Evolutionary conservation across 345 rosid genomes (phyloP).

Genomic region (Raphanus raphanistrum): DNA sequence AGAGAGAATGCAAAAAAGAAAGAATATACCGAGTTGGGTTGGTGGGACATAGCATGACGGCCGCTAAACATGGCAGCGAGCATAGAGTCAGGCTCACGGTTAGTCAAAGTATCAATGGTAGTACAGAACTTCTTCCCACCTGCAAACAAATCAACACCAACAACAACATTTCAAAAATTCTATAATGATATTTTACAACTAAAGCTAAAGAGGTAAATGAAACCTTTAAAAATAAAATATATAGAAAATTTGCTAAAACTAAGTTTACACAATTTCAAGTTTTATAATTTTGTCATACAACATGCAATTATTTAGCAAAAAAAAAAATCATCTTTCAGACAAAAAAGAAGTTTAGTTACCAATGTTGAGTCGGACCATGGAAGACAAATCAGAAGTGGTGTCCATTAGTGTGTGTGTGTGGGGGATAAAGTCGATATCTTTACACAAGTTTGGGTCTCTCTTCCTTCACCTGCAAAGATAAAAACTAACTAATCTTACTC

Average conservation of each 20-base stretch:
- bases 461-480: background rate
- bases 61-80: slow-evolving; percentile 96
- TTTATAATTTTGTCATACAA: background rate
- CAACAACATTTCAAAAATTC: background rate
- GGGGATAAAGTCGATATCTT: background rate
- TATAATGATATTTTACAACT: background rate
- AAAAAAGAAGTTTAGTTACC: slow-evolving; percentile 41
- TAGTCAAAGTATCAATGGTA: slow-evolving; percentile 73
- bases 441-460: background rate
- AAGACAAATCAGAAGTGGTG: slow-evolving; percentile 43
- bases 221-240: background rate
- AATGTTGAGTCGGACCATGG: slow-evolving; percentile 74
- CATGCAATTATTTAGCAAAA: background rate
- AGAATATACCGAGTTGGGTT: slow-evolving; percentile 52
- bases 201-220: background rate
- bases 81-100: slow-evolving; percentile 90
- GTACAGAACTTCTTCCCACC: slow-evolving; percentile 91
- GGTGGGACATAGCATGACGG: slow-evolving; percentile 60
- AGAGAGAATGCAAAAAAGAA: background rate
- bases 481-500: background rate
- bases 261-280: background rate
- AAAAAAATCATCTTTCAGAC: background rate
- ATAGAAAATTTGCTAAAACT: background rate
- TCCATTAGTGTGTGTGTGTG: slow-evolving; percentile 30
- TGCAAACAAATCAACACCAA: slow-evolving; percentile 15